Evolutionary conservation across 2,329 filamentous ascomycete species (phyloP).

Genomic region (Elsinoe perseae): DNA sequence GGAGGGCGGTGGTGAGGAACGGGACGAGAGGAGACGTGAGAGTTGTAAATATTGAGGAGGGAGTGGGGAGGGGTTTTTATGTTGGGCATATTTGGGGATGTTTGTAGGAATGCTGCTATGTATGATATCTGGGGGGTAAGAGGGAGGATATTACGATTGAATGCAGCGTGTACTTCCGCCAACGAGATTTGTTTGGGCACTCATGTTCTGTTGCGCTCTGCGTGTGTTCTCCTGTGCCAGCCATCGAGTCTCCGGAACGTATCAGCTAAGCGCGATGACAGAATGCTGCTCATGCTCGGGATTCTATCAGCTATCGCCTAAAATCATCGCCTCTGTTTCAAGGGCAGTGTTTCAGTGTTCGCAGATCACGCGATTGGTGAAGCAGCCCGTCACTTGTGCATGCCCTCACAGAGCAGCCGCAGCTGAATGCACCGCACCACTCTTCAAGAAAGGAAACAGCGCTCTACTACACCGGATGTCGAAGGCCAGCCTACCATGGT

Average conservation of each 20-base stretch:
- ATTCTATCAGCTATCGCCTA: not conserved
- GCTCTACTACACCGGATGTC: too few species aligned
- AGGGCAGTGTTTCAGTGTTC: too few species aligned
- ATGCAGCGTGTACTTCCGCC: not conserved
- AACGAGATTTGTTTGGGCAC: not conserved
- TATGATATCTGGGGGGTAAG: not conserved
- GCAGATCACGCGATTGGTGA: too few species aligned
- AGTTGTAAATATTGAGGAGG: conserved; percentile 82
- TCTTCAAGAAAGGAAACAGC: too few species aligned
- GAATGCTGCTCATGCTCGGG: not conserved
- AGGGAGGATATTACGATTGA: not conserved
- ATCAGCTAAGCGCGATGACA: not conserved
- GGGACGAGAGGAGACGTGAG: conserved; percentile 84
- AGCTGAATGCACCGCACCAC: too few species aligned
- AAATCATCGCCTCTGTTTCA: too few species aligned
- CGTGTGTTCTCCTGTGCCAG: too few species aligned
- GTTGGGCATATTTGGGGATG: conserved; percentile 95
- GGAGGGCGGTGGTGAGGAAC: conserved; percentile 77
- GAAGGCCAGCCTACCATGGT: too few species aligned
- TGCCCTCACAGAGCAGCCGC: too few species aligned
- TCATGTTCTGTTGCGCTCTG: not conserved
- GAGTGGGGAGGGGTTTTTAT: conserved; percentile 80
- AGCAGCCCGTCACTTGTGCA: too few species aligned
- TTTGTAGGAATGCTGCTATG: conserved; percentile 41
- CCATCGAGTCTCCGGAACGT: too few species aligned